Conservation (phyloP, 805 yeast species). For the Yamadazyma laniorum region DNA sequence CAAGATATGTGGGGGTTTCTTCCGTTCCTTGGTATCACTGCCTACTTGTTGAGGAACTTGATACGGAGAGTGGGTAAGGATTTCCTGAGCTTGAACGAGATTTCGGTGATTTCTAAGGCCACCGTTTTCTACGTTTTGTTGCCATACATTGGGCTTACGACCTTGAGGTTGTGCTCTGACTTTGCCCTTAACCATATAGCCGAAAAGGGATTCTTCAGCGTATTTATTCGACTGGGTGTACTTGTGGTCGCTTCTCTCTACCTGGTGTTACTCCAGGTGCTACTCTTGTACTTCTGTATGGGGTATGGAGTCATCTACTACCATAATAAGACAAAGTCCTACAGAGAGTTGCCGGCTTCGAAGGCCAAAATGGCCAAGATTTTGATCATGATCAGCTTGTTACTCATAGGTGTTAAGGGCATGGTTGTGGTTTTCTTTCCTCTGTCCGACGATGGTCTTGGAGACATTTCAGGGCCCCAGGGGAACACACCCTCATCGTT, state of each 20-base stretch:
- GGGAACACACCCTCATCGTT: not conserved
- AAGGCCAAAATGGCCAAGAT: constrained; percentile 4
- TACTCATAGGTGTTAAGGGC: not conserved
- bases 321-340: constrained; percentile 22
- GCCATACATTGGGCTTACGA: constrained; percentile 16
- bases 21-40: constrained; percentile 18
- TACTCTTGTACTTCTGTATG: constrained; percentile 29
- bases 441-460: not conserved
- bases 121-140: constrained; percentile 24
- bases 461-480: not conserved
- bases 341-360: constrained; percentile 21
- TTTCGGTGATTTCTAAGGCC: constrained; percentile 28
- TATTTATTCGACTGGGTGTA: not conserved
- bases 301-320: constrained; percentile 35
- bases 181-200: constrained; percentile 7
- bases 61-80: constrained; percentile 25
- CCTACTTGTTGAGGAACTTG: constrained; percentile 24
- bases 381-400: not conserved
- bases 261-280: constrained; percentile 9
- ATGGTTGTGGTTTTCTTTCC: not conserved
- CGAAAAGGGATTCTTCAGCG: constrained; percentile 1
- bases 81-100: constrained; percentile 24
- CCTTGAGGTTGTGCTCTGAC: constrained; percentile 1
- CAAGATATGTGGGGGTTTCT: constrained; percentile 16
- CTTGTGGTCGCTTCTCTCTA: constrained; percentile 11